Conservation (phyloP, 148 eudicot genomes). For the Rheum nobile region DNA sequence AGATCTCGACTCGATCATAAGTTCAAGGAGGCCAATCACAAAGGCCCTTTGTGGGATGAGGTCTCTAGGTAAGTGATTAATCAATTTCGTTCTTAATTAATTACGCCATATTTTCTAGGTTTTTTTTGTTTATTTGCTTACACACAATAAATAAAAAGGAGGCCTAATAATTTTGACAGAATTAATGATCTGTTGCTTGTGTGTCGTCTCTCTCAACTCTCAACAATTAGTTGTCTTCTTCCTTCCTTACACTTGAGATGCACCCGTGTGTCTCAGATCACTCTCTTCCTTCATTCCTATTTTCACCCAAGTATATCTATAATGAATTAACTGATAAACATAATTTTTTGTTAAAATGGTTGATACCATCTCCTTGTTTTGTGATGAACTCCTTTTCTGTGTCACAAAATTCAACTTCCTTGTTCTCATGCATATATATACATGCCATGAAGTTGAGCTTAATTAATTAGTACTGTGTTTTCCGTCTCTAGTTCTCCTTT, state of each 20-base stretch:
- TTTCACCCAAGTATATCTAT: background rate
- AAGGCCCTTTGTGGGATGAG: constrained; percentile 99
- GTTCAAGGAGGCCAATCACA: constrained; percentile 95
- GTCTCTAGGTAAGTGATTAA: constrained; percentile 95
- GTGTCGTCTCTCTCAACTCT: background rate
- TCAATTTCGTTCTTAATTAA: background rate
- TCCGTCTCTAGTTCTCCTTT: too few species aligned
- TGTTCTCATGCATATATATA: too few species aligned
- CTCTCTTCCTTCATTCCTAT: background rate
- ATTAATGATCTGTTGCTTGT: background rate
- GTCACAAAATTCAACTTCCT: too few species aligned
- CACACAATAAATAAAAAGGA: background rate
- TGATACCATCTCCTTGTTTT: background rate
- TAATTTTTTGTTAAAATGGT: background rate
- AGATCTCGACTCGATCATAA: constrained; percentile 80
- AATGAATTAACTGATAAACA: background rate
- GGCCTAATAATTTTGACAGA: background rate
- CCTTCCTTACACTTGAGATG: background rate
- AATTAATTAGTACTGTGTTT: too few species aligned
- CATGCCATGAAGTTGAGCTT: too few species aligned
- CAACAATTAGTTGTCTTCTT: background rate
- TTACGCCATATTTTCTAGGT: background rate
- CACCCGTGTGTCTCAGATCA: background rate
- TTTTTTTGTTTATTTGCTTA: background rate
- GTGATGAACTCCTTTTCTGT: background rate